These are phyloP conservation scores for Fusarium equiseti DNA, from an alignment of 2,329 filamentous ascomycete species.

Conservation along the genomic window DNA sequence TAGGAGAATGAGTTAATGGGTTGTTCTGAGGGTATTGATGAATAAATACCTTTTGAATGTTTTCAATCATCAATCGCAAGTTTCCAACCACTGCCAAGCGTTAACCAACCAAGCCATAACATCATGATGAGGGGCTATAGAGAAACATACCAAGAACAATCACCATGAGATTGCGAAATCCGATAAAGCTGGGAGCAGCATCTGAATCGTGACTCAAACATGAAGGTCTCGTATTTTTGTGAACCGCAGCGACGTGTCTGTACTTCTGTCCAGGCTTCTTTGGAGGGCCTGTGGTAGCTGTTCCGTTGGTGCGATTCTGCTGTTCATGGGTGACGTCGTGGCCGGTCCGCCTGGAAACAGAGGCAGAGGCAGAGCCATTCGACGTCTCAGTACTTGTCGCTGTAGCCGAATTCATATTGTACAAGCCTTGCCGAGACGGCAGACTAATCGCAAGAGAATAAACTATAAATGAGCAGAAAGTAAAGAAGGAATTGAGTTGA, in stretches of 20 bases:
- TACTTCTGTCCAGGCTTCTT: conserved; percentile 69
- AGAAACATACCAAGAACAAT: conserved; percentile 79
- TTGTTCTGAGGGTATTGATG: background rate
- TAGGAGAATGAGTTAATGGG: conserved; percentile 52
- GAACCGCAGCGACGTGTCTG: conserved; percentile 90
- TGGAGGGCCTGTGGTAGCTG: conserved; percentile 41
- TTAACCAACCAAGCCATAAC: conserved; percentile 31
- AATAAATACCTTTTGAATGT: conserved; percentile 84
- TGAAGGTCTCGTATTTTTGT: conserved; percentile 78
- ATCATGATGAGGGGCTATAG: conserved; percentile 28
- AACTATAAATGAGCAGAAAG: background rate
- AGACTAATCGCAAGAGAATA: conserved; percentile 20
- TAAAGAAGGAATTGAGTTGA: conserved; percentile 9
- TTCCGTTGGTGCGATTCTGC: conserved; percentile 39
- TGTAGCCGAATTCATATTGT: conserved; percentile 58
- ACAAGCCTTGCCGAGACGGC: conserved; percentile 29
- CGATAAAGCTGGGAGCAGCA: conserved; percentile 83
- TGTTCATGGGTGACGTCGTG: conserved; percentile 47
- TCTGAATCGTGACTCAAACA: conserved; percentile 87
- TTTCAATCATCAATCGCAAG: conserved; percentile 93
- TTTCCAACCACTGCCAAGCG: conserved; percentile 82
- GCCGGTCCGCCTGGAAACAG: conserved; percentile 40
- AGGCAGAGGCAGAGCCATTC: conserved; percentile 45
- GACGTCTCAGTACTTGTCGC: conserved; percentile 52
- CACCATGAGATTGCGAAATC: conserved; percentile 96